Base-by-base conservation (phyloP, 2,329 filamentous ascomycete species). In the Nakataea oryzae region DNA sequence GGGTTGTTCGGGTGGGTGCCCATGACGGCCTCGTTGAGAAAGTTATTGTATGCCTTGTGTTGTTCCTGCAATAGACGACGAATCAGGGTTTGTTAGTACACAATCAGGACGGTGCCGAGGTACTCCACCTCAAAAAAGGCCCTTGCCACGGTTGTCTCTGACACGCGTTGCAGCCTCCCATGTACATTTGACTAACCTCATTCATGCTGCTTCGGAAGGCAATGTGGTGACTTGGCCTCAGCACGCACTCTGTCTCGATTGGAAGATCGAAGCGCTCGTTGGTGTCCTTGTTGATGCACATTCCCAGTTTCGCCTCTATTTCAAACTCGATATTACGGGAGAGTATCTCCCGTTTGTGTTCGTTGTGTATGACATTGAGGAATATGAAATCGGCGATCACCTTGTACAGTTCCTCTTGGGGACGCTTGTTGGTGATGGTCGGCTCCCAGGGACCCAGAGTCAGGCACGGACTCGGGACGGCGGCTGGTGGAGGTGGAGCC, bases 251-350 rank as follows among this genome's bases (percentile, higher is more conserved):
- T 0, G 90, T 87, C 27, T 81, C 74, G 5, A 95, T 80, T 7
- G 85, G 84, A 12, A 93, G 75, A 12, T 82, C 77, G 29, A 93
- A 77, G n/a, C 91, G 83, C 58, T 86, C 80, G 62, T 88, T 84
- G 8, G 85, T 89, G 64, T 87, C 83, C 70, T 85, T 86, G 72
- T 91, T 87, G 63, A 93, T 84, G 17, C 97, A 80, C 29, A 86
- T 88, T 24, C 95, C 95, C 58, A 97, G 79, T 74, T 97, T 97
- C 12, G 92, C 95, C 76, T 99, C 95, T 62, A 99, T 90, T 74
- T 99, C 95, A 61, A 97, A 86, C 64, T 91, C 83, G 17, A 92
- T 87, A 8, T 85, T 86, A 21, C 83, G 81, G 60, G 82, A 82
- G 21, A 78, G 74, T 26, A 89, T 82, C 67, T 89, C 85, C 34